Base-by-base conservation (phyloP, 805 yeast species). In the Ogataea trehalophila region DNA sequence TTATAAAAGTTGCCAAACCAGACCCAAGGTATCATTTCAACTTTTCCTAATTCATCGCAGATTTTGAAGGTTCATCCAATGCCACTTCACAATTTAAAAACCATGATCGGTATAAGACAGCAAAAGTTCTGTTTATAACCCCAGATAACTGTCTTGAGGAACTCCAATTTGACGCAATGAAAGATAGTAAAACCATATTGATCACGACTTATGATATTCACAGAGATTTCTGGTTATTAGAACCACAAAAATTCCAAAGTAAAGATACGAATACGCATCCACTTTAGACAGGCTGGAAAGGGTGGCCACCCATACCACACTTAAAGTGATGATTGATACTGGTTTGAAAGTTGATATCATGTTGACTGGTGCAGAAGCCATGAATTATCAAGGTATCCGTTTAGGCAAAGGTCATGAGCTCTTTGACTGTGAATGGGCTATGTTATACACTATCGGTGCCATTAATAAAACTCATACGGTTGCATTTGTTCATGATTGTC, bases 371-470 rank as follows among this genome's bases (percentile, higher is more conserved):
- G 61, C 67, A 1, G 66, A 66, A 31, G 67, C 67, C 16, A 61
- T 63, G 36, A 63, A 63, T 44, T 50, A 52, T 40, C 55, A 55
- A 39, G 67, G 67, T 16, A 54, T 63, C 15, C 44, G 67, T 31
- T 61, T 63, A 39, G 67, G 67, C 33, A 63, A 63, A 45, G 67
- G 67, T 5, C 67, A 63, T 45, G 67, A 66, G 2, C 62, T 49
- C 43, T 63, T 63, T 44, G 67, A 63, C 43, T 49, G 60, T 29
- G 67, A 63, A 47, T 63, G 67, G 67, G 67, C 61, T 11, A 61
- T 63, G 62, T 44, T 63, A 17, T 62, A 54, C 37, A 48, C 61
- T 6, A 59, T 63, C 20, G 56, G 58, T 6, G 56, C 52, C 15
- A 58, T 62, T 23, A 50, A 48, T 35, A 37, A 39, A 8, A 63